Conservation (phyloP, 768 basidiomycete species). For the Trametes cubensis region DNA sequence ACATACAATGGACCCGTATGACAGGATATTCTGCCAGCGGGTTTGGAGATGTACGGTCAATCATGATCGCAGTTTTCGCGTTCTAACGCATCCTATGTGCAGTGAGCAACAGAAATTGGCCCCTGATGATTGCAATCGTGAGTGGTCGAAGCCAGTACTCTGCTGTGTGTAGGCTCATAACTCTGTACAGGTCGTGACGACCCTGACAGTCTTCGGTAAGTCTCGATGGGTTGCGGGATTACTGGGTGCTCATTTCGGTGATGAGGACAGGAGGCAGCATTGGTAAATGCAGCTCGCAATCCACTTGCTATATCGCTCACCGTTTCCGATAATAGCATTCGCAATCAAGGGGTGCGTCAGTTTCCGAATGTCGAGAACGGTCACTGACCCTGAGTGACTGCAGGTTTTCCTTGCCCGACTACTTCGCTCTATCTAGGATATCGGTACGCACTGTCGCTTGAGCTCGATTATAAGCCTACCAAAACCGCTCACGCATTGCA, state of each 20-base stretch:
- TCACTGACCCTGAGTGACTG: neutral
- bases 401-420: slow-evolving; percentile 14
- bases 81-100: neutral
- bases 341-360: slow-evolving; percentile 10
- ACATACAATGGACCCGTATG: neutral
- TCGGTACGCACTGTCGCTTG: slow-evolving; percentile 13
- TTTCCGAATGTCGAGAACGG: neutral
- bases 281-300: neutral
- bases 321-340: neutral
- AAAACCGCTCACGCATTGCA: neutral
- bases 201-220: slow-evolving; percentile 21
- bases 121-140: slow-evolving; percentile 26
- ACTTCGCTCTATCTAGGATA: slow-evolving; percentile 12
- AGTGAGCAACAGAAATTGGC: slow-evolving; percentile 30
- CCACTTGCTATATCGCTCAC: neutral
- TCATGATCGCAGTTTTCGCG: slow-evolving; percentile 16
- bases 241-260: neutral
- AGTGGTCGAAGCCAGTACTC: slow-evolving; percentile 4
- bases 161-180: neutral
- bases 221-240: neutral
- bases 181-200: slow-evolving; percentile 11
- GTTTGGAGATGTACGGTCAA: slow-evolving; percentile 27
- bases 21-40: slow-evolving; percentile 31
- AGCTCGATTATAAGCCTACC: no score
- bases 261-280: slow-evolving; percentile 15